These are phyloP conservation scores for Ilyonectria destructans DNA, from an alignment of 2,329 filamentous ascomycete genomes.

Conservation along the genomic window DNA sequence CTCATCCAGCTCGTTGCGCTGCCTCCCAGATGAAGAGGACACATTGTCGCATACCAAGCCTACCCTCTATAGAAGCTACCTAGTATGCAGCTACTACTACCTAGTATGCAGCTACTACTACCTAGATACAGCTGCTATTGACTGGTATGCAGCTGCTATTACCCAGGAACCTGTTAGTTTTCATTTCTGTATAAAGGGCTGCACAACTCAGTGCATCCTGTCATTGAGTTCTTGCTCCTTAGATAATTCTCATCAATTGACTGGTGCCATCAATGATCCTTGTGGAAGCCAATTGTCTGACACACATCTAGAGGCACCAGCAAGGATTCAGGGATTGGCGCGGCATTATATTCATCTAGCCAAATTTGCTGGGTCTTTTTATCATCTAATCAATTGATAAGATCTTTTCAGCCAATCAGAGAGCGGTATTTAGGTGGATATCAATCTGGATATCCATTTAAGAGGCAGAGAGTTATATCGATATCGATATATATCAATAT, in stretches of 20 bases:
- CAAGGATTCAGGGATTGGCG: slow-evolving; percentile 10
- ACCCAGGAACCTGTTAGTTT: too few species aligned
- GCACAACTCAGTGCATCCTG: too few species aligned
- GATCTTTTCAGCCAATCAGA: slow-evolving; percentile 5
- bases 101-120: background rate
- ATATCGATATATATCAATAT: too few species aligned
- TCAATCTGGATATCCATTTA: slow-evolving; percentile 5
- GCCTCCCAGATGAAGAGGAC: slow-evolving; percentile 8
- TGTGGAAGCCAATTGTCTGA: background rate
- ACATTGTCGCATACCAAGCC: background rate
- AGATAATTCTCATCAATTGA: too few species aligned
- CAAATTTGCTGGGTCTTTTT: slow-evolving; percentile 3
- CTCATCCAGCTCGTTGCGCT: slow-evolving; percentile 9
- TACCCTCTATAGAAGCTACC: background rate
- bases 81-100: background rate
- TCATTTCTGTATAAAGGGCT: too few species aligned
- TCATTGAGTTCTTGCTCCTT: too few species aligned
- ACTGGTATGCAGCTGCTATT: background rate
- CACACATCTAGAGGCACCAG: slow-evolving; percentile 5
- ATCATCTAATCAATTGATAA: slow-evolving; percentile 3
- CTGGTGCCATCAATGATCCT: background rate
- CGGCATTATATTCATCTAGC: slow-evolving; percentile 10
- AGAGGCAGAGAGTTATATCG: slow-evolving; percentile 1
- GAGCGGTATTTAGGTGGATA: slow-evolving; percentile 4
- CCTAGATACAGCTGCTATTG: background rate